A percentile compares a stretch with the other conserved stretches of the same genome.
These are phyloP conservation scores for Ophiostoma australiae DNA, from an alignment of 2,329 filamentous ascomycete species.

Conservation along the genomic window DNA sequence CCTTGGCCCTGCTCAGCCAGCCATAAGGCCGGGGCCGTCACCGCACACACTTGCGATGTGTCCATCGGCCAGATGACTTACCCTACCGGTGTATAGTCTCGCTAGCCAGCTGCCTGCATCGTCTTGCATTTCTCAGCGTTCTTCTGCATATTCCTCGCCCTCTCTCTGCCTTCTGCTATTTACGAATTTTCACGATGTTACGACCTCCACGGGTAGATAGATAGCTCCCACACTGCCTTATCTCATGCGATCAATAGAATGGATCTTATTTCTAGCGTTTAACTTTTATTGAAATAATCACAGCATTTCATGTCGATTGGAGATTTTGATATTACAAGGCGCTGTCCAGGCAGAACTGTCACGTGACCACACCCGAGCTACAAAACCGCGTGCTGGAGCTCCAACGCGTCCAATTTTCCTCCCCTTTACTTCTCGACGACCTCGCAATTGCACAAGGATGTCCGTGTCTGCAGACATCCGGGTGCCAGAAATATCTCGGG, in stretches of 20 bases:
- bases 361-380: background rate
- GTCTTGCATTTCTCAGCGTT: background rate
- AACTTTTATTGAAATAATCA: too few relatives aligned
- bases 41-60: background rate
- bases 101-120: background rate
- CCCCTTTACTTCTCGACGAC: slow-evolving; percentile 8
- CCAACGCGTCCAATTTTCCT: background rate
- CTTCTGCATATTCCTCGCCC: background rate
- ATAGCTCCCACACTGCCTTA: background rate
- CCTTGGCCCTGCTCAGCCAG: slow-evolving; percentile 50
- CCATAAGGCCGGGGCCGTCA: slow-evolving; percentile 8
- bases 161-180: background rate
- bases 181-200: background rate
- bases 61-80: background rate
- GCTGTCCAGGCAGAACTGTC: background rate
- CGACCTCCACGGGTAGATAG: background rate
- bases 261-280: too few relatives aligned
- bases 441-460: slow-evolving; percentile 14
- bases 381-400: background rate
- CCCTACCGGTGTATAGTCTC: background rate
- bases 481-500: slow-evolving; percentile 38
- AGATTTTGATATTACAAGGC: too few relatives aligned
- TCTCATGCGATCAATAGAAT: too few relatives aligned
- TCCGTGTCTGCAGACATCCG: slow-evolving; percentile 9
- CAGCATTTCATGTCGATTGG: too few relatives aligned